phyloP scores from a whole-genome alignment of 176 grass and related monocot species.

The Eleusine coracana region DNA sequence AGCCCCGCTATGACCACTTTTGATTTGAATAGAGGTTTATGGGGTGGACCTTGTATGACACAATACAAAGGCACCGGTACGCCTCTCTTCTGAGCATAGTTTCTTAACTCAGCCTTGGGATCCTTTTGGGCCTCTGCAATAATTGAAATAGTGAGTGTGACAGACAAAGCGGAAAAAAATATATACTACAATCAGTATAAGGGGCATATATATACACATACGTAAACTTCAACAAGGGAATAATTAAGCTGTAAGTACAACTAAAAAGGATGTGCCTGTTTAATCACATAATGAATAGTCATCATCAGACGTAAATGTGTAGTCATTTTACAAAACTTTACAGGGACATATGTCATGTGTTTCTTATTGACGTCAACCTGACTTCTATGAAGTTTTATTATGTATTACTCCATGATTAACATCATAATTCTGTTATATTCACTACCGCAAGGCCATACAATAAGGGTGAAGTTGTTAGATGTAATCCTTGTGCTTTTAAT shows the following conservation, averaged over 20 bases:
- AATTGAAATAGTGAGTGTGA: slow-evolving; percentile 9
- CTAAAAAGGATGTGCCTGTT: not conserved
- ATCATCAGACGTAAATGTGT: not conserved
- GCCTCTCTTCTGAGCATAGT: slow-evolving; percentile 59
- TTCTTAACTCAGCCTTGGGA: slow-evolving; percentile 65
- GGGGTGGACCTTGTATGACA: slow-evolving; percentile 35
- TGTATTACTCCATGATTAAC: no score
- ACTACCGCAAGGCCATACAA: no score
- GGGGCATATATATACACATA: not conserved
- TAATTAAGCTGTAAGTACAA: not conserved
- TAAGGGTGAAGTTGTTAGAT: no score
- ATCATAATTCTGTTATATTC: no score
- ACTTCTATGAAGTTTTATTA: no score
- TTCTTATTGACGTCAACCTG: not conserved
- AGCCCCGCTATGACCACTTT: slow-evolving; percentile 64
- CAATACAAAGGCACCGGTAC: slow-evolving; percentile 54
- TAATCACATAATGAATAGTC: not conserved
- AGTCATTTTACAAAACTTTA: not conserved
- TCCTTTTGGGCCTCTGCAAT: slow-evolving; percentile 35
- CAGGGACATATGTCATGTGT: not conserved
- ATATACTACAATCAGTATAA: not conserved
- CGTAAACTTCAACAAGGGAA: not conserved
- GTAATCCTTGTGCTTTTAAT: no score
- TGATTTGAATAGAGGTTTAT: slow-evolving; percentile 52
- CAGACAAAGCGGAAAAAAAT: not conserved